Base-by-base conservation (phyloP, 164 flowering plant genomes). In the Vitis riparia region DNA sequence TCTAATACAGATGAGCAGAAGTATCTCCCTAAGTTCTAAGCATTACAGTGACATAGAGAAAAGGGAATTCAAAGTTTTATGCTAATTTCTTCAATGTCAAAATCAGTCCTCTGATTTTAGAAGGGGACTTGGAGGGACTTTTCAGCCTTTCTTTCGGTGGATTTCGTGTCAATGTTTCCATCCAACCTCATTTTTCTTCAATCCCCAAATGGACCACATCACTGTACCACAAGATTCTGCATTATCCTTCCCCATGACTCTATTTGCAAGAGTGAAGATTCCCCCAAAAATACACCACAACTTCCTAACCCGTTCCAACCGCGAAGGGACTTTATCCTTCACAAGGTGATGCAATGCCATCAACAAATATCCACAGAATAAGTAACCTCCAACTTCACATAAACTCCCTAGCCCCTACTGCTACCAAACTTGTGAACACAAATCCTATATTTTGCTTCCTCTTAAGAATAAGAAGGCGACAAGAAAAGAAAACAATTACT, bases 181-280 rank as follows among this genome's bases (percentile, higher is more conserved):
- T 37, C 64, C 66, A 59, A 64, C 55, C 57, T 4, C 14, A 8
- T 16, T 48, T 30, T 47, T 12, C 16, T 47, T 55, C 53, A 48
- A 29, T 13, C 32, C 17, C 51, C n/a, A 62, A 23, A 27, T 68
- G 76, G 78, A 78, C 81, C 80, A 74, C 77, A 58, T 53, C 49
- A 58, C 30, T 62, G 9, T 48, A 15, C 3, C 52, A 60, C 8
- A 57, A 70, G 69, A 74, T 74, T 71, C 77, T 70, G 14, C 53
- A 37, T 57, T 30, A 70, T 68, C 72, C 52, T 55, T 3, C 23
- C 14, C 11, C n/a, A 49, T 16, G 66, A 63, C 49, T 48, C 16
- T 14, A 48, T 23, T 17, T 29, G 63, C 17, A 51, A 55, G 51
- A 3, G 23, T 29, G 16, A 68, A 50, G 17, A n/a, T 62, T 63